Conservation (phyloP, 169 alveolate species). For the Cyclospora cayetanensis region DNA sequence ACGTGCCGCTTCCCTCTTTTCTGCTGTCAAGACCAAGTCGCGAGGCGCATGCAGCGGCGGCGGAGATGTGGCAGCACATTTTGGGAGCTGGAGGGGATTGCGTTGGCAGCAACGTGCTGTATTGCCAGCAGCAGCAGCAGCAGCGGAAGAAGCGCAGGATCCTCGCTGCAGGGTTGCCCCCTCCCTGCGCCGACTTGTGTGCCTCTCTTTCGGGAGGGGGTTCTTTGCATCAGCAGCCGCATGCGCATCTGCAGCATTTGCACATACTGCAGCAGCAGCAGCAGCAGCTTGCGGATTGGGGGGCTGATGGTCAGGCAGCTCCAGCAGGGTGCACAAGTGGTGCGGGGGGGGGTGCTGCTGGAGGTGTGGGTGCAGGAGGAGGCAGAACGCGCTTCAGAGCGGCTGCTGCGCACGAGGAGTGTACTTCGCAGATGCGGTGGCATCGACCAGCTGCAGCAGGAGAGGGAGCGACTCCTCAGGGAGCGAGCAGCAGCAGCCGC, state of each 20-base stretch:
- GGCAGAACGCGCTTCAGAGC: too few species aligned
- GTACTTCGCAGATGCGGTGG: background rate
- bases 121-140: constrained; percentile 28
- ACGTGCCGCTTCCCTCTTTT: background rate
- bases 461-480: background rate
- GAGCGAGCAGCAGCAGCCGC: constrained; percentile 30
- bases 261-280: background rate
- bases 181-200: too few species aligned
- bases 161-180: too few species aligned
- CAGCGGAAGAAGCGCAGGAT: background rate
- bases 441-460: background rate
- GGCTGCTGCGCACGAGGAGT: background rate
- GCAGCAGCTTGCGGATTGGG: too few species aligned
- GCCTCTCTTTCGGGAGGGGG: too few species aligned
- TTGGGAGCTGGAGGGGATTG: constrained; percentile 25
- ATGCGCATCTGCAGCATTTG: too few species aligned
- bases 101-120: background rate
- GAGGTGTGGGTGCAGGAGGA: background rate
- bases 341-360: background rate
- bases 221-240: too few species aligned
- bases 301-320: too few species aligned
- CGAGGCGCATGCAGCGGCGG: constrained; percentile 37
- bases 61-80: background rate
- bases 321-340: background rate
- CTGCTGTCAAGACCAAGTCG: background rate